These are phyloP conservation scores for Beauveria rudraprayagi DNA, from an alignment of 2,329 filamentous ascomycete species.

Conservation along the genomic window DNA sequence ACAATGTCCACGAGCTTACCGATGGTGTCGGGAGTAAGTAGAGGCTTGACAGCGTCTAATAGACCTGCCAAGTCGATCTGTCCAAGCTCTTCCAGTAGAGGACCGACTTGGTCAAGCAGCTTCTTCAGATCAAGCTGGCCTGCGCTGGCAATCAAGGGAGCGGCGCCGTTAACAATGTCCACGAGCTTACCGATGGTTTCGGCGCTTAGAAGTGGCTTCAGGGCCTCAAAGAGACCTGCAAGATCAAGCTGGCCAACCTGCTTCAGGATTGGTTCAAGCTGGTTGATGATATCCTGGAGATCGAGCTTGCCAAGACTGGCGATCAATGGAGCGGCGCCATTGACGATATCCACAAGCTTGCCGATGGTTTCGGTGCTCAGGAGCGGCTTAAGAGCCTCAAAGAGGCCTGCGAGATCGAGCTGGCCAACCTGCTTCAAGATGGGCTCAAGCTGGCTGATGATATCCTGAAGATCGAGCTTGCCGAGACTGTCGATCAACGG, in stretches of 20 bases:
- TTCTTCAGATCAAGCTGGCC: conserved; percentile 10
- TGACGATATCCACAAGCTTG: conserved; percentile 23
- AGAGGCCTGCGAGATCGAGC: conserved; percentile 22
- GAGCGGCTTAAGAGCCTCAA: conserved; percentile 21
- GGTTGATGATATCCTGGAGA: conserved; percentile 19
- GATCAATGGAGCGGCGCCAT: conserved; percentile 24
- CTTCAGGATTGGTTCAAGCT: conserved; percentile 16
- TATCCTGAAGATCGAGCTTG: conserved; percentile 11
- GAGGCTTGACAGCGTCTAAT: conserved; percentile 19
- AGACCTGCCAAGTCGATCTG: conserved; percentile 24
- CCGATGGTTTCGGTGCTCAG: conserved; percentile 24
- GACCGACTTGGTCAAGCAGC: conserved; percentile 16
- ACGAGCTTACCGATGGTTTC: too few species aligned
- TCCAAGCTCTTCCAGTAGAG: conserved; percentile 17
- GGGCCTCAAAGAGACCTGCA: too few species aligned
- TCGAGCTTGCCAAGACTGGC: conserved; percentile 26
- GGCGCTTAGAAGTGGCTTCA: too few species aligned
- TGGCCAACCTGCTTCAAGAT: conserved; percentile 20
- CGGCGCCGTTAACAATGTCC: too few species aligned
- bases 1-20: conserved; percentile 24
- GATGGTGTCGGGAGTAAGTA: conserved; percentile 24
- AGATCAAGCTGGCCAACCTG: conserved; percentile 15
- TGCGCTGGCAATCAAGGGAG: too few species aligned
- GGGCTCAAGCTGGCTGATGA: conserved; percentile 19
- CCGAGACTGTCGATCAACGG: conserved; percentile 9